Evolutionary conservation across 2,329 filamentous ascomycete genomes (phyloP).

Genomic region (Monilinia vaccinii-corymbosi): DNA sequence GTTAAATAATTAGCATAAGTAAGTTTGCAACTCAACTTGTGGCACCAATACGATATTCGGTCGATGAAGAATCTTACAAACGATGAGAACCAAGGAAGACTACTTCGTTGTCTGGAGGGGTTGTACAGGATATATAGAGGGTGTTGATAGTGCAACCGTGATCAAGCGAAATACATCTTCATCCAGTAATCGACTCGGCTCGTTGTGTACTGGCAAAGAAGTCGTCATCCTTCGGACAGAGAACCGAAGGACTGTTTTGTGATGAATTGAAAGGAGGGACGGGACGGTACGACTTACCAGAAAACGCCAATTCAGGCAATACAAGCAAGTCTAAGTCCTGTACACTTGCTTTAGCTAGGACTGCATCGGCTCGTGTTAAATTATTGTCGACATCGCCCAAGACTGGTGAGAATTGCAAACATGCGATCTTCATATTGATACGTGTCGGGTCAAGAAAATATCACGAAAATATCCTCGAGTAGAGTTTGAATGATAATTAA

Average conservation of each 20-base stretch:
- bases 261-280: neutral
- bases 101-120: neutral
- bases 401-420: constrained; percentile 56
- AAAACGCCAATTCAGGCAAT: constrained; percentile 67
- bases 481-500: neutral
- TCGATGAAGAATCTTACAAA: neutral
- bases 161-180: neutral
- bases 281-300: constrained; percentile 38
- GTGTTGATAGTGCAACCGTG: neutral
- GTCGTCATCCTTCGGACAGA: neutral
- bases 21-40: too few relatives aligned
- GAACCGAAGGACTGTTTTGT: neutral
- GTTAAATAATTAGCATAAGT: too few relatives aligned
- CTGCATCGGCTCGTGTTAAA: constrained; percentile 54
- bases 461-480: neutral
- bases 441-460: neutral
- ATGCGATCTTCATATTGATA: constrained; percentile 52
- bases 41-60: too few relatives aligned
- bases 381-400: constrained; percentile 65
- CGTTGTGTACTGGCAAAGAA: neutral
- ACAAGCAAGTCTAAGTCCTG: constrained; percentile 60
- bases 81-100: neutral
- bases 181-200: neutral
- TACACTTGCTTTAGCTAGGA: constrained; percentile 46
- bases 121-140: neutral